phyloP scores from a whole-genome alignment of 73 alveolate genomes.

The Paramecium pentaurelia region DNA sequence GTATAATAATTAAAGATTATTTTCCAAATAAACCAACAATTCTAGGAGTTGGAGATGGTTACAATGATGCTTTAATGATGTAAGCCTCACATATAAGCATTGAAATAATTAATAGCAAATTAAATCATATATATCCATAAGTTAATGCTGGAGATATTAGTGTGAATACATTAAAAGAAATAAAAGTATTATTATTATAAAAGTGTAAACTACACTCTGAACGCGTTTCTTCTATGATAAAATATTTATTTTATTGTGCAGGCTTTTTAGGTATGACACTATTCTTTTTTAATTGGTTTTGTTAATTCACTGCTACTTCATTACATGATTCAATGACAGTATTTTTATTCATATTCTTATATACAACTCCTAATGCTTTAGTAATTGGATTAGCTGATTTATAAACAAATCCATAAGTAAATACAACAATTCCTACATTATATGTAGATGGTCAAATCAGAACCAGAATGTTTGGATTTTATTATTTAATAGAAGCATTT shows the following conservation, averaged over 20 bases:
- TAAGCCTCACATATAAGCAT: conserved; percentile 42
- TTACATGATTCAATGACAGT: conserved; percentile 40
- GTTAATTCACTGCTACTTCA: conserved; percentile 52
- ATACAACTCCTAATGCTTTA: not conserved
- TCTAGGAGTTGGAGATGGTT: conserved; percentile 55
- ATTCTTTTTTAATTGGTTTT: conserved; percentile 51
- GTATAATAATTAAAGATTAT: not conserved
- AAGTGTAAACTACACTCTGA: not conserved
- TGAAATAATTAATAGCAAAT: conserved; percentile 31
- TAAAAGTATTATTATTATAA: not conserved
- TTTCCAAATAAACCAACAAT: conserved; percentile 37
- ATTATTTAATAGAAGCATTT: conserved; percentile 36
- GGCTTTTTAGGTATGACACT: conserved; percentile 32
- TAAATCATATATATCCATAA: conserved; percentile 25
- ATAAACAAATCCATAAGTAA: not conserved
- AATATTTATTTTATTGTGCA: conserved; percentile 31
- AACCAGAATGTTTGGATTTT: not conserved
- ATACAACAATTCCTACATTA: conserved; percentile 1
- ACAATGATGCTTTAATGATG: conserved; percentile 55
- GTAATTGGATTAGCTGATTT: not conserved
- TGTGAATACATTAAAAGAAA: conserved; percentile 10
- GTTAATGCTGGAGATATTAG: conserved; percentile 46
- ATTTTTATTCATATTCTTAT: conserved; percentile 44
- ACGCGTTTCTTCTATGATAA: not conserved
- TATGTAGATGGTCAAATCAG: conserved; percentile 54